Conservation (phyloP, 306 rosid species). For the Pterocarpus macrocarpus region DNA sequence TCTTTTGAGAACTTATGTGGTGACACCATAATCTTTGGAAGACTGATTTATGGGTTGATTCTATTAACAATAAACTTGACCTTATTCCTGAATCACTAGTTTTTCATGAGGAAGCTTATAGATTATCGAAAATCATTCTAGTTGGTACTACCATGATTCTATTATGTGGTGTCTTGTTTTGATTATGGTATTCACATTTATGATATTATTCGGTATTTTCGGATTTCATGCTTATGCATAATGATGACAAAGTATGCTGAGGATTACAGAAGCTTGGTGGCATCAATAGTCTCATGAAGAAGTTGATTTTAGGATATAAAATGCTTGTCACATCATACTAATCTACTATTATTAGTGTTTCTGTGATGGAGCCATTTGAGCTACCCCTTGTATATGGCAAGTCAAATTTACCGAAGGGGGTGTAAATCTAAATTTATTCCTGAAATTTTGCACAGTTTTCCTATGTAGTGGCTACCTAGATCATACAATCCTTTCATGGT, state of each 20-base stretch:
- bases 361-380: not conserved
- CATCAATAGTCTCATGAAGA: conserved; percentile 14
- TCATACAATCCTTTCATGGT: conserved; percentile 1
- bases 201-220: conserved; percentile 28
- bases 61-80: conserved; percentile 5
- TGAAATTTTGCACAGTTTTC: conserved; percentile 11
- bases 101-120: not conserved
- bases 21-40: not conserved
- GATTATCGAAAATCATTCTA: conserved; percentile 1
- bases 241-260: not conserved
- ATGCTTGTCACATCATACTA: not conserved
- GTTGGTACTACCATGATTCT: not conserved
- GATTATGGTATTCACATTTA: not conserved
- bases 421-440: conserved; percentile 11
- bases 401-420: not conserved
- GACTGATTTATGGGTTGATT: too few species aligned
- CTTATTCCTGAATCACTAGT: not conserved
- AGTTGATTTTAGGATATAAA: not conserved
- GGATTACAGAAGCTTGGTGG: not conserved
- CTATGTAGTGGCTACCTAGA: not conserved
- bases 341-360: not conserved
- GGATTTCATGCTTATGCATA: not conserved
- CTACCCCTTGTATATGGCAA: conserved; percentile 3
- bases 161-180: not conserved
- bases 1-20: not conserved